These are phyloP conservation scores for Scolecobasidium constrictum DNA, from an alignment of 2,329 filamentous ascomycete species.

Conservation along the genomic window DNA sequence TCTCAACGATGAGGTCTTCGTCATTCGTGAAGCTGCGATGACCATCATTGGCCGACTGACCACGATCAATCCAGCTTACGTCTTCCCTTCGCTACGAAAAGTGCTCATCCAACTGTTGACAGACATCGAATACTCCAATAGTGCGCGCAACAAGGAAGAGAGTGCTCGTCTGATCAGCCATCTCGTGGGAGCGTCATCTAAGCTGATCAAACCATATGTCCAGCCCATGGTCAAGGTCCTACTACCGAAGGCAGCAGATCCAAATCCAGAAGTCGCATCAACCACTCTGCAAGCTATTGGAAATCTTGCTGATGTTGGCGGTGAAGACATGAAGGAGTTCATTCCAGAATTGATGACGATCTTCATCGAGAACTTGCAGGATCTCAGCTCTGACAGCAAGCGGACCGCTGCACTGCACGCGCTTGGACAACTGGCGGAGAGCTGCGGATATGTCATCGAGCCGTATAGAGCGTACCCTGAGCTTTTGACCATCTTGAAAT, in stretches of 20 bases:
- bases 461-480: constrained; percentile 94
- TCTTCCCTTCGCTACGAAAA: constrained; percentile 90
- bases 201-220: constrained; percentile 90
- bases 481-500: constrained; percentile 81
- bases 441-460: constrained; percentile 93
- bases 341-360: constrained; percentile 89
- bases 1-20: constrained; percentile 87
- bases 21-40: constrained; percentile 88
- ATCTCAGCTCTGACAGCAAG: constrained; percentile 82
- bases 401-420: constrained; percentile 85
- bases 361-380: constrained; percentile 86
- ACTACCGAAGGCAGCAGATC: constrained; percentile 82
- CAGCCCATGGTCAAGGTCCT: constrained; percentile 92
- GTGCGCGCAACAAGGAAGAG: constrained; percentile 88
- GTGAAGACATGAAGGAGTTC: constrained; percentile 86
- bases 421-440: constrained; percentile 84
- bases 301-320: constrained; percentile 85
- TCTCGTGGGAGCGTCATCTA: constrained; percentile 84
- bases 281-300: constrained; percentile 94
- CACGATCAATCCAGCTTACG: constrained; percentile 86
- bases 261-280: constrained; percentile 77
- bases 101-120: constrained; percentile 92
- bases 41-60: constrained; percentile 92
- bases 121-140: constrained; percentile 92
- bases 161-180: constrained; percentile 88